A percentile compares a stretch with the other conserved stretches of the same genome.
Conservation (phyloP, 1,284 basidiomycete genomes). For the Anthracocystis setariae region DNA sequence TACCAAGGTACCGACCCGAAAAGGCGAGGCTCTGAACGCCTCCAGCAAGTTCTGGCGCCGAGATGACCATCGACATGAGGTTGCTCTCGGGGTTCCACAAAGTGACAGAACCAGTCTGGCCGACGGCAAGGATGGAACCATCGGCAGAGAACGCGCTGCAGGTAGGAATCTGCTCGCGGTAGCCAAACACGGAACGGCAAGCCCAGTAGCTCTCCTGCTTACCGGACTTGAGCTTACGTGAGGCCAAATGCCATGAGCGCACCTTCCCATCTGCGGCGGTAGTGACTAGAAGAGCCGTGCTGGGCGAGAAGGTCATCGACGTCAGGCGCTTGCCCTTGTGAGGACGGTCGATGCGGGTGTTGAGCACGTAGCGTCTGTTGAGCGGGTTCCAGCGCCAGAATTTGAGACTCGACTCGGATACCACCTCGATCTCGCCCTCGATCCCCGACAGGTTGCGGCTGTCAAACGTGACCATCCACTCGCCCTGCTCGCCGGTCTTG, state of each 20-base stretch:
- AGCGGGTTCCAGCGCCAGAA: constrained; percentile 83
- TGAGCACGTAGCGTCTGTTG: constrained; percentile 70
- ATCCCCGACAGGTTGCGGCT: constrained; percentile 69
- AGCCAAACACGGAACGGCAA: constrained; percentile 60
- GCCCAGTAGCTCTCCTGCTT: constrained; percentile 60
- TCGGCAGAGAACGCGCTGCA: constrained; percentile 83
- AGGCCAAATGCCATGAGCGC: constrained; percentile 74
- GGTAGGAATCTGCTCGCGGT: constrained; percentile 52
- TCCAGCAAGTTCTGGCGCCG: constrained; percentile 47
- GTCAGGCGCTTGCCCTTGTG: constrained; percentile 79
- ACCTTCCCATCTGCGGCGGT: constrained; percentile 77
- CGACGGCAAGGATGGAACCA: constrained; percentile 83
- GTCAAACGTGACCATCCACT: constrained; percentile 95
- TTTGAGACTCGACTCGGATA: constrained; percentile 84
- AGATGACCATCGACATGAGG: constrained; percentile 75
- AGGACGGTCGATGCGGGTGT: constrained; percentile 89
- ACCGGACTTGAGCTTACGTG: constrained; percentile 55
- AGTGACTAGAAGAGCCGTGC: constrained; percentile 72
- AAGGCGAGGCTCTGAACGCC: constrained; percentile 39
- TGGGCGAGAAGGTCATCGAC: constrained; percentile 75
- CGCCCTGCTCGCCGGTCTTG: constrained; percentile 51
- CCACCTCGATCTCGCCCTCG: constrained; percentile 70
- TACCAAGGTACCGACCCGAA: constrained; percentile 53
- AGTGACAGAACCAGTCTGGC: constrained; percentile 77
- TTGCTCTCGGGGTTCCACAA: constrained; percentile 82